Evolutionary conservation across 768 basidiomycete genomes (phyloP), one percentile per base, ranked within the genome.

Genomic region (Steccherinum ochraceum): DNA sequence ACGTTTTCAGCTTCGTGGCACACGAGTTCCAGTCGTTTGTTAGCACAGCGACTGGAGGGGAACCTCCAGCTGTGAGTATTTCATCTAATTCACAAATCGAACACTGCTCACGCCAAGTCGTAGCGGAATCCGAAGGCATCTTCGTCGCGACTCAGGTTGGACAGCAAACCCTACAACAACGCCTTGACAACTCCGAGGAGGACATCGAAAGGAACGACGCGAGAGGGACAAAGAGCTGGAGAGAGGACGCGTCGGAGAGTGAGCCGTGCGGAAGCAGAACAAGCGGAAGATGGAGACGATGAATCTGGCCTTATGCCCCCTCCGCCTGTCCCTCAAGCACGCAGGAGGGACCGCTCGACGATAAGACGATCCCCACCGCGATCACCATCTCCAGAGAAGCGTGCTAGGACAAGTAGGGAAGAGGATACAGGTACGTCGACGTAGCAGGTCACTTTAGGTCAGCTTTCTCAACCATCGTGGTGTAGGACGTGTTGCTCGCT

Each of bases 11-110:
- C 63, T 87, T 82, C 62, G 78, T 91, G 3, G 79, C 86, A 11
- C 73, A 79, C 46, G 88, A 91, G 63, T 61, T 89, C 30, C 80
- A 80, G 43, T 80, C 81, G 11, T 90, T 91, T 63, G 74, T 89
- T 21, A 67, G 76, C 18, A 83, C 71, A 58, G 88, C 88, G 45
- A 79, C 83, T 5, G 45, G 50, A 5, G 30, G 55, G 13, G 52
- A 49, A 27, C 20, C 51, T 12, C 52, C 49, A 43, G 30, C 46
- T 49, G 48, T 53, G 18, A 46, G 53, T 20, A 7, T 23, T 3
- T 46, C 40, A 24, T 23, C 21, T 26, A 44, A 43, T 11, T 39
- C 35, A 11, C 35, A 39, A 39, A 11, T 39, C n/a, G 35, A 39
- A 39, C 35, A n/a, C 11, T 11, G 11, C 11, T 11, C 11, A n/a